Evolutionary conservation across 2,329 filamentous ascomycete genomes (phyloP).

Genomic region (Fusarium ramigenum): DNA sequence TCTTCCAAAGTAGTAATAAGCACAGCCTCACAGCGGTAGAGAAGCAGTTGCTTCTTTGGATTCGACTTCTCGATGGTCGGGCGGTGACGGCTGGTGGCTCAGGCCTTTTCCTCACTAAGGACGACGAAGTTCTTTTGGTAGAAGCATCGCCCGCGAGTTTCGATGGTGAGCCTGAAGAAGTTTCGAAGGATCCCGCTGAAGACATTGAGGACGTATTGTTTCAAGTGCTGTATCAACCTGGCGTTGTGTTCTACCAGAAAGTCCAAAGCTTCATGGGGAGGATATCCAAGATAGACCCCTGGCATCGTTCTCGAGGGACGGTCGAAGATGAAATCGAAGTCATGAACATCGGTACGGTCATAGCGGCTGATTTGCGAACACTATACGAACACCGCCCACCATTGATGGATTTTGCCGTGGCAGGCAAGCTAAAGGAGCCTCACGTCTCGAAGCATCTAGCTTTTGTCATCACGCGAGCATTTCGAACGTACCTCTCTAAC

Average conservation of each 20-base stretch:
- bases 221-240: constrained; percentile 64
- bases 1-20: constrained; percentile 56
- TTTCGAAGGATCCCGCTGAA: constrained; percentile 38
- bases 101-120: constrained; percentile 60
- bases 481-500: constrained; percentile 65
- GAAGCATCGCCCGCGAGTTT: constrained; percentile 54
- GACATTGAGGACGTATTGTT: constrained; percentile 62
- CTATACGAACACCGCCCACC: constrained; percentile 61
- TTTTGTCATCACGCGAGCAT: constrained; percentile 60
- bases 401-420: constrained; percentile 65
- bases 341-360: constrained; percentile 62
- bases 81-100: constrained; percentile 66
- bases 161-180: constrained; percentile 44
- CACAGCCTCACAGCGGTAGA: constrained; percentile 52
- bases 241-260: constrained; percentile 66
- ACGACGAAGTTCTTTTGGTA: constrained; percentile 57
- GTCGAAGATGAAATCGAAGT: constrained; percentile 68
- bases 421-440: constrained; percentile 58
- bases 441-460: constrained; percentile 60
- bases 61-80: constrained; percentile 63
- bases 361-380: constrained; percentile 59
- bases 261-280: constrained; percentile 66
- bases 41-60: constrained; percentile 62
- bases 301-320: constrained; percentile 64
- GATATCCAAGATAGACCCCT: constrained; percentile 65